Conservation (phyloP, 192 early-diverging fungal species). For the Funneliformis geosporum region DNA sequence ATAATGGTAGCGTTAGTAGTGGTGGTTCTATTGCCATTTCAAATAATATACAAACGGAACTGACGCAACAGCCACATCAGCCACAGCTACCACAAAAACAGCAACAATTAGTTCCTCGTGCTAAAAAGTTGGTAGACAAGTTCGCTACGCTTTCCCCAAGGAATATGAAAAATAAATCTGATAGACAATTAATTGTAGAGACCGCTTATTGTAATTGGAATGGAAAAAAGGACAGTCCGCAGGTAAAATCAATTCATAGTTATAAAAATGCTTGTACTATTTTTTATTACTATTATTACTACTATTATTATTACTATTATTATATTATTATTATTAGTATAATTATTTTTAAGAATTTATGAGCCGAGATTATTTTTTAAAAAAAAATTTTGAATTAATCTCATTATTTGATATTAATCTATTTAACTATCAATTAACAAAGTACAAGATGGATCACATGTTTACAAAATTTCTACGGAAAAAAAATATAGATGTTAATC, state of each 20-base stretch:
- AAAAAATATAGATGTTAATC: background rate
- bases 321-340: no score
- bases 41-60: no score
- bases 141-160: conserved; percentile 16
- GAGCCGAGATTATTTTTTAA: no score
- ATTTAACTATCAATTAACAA: no score
- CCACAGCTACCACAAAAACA: background rate
- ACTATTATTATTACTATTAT: background rate
- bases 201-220: conserved; percentile 17
- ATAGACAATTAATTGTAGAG: conserved; percentile 28
- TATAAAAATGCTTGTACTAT: background rate
- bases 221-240: background rate
- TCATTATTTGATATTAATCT: no score
- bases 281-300: background rate
- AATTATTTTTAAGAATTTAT: no score
- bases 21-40: background rate
- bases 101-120: conserved; percentile 1
- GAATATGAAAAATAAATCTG: conserved; percentile 22
- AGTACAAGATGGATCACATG: background rate
- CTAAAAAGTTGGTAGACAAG: conserved; percentile 27
- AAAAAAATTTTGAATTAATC: no score
- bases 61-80: conserved; percentile 8
- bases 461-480: background rate
- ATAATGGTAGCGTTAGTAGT: background rate
- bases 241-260: background rate